Evolutionary conservation across 345 rosid genomes (phyloP).

Genomic region (Kandelia obovata): DNA sequence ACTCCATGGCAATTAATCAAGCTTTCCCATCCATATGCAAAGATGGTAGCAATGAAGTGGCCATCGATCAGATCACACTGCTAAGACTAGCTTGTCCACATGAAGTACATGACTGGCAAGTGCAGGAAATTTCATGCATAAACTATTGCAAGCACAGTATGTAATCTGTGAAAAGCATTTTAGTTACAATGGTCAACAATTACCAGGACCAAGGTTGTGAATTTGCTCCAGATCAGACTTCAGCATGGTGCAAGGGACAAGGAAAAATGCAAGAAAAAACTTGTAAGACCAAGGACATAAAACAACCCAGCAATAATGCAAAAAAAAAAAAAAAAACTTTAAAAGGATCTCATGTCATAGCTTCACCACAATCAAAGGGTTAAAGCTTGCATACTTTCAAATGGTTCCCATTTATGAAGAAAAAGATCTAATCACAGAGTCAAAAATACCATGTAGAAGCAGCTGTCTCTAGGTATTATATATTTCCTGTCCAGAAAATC

Average conservation of each 20-base stretch:
- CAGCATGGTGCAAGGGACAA: conserved; percentile 19
- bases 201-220: conserved; percentile 80
- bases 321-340: not conserved
- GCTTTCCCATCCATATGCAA: not conserved
- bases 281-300: conserved; percentile 14
- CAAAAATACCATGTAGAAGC: conserved; percentile 74
- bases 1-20: not conserved
- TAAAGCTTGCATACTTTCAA: not conserved
- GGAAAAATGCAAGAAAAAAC: conserved; percentile 17
- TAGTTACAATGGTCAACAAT: conserved; percentile 18
- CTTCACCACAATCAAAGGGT: not conserved
- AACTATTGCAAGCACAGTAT: not conserved
- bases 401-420: not conserved
- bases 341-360: not conserved
- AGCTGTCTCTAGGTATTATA: conserved; percentile 57
- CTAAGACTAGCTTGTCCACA: not conserved
- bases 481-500: conserved; percentile 47
- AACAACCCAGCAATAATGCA: not conserved
- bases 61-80: not conserved
- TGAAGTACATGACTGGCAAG: not conserved
- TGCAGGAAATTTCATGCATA: not conserved
- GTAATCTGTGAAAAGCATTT: not conserved
- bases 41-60: not conserved
- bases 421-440: not conserved
- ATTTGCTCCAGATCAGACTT: conserved; percentile 85